These are phyloP conservation scores for Neurospora cerealis DNA, from an alignment of 495 filamentous ascomycete genomes.

Conservation along the genomic window DNA sequence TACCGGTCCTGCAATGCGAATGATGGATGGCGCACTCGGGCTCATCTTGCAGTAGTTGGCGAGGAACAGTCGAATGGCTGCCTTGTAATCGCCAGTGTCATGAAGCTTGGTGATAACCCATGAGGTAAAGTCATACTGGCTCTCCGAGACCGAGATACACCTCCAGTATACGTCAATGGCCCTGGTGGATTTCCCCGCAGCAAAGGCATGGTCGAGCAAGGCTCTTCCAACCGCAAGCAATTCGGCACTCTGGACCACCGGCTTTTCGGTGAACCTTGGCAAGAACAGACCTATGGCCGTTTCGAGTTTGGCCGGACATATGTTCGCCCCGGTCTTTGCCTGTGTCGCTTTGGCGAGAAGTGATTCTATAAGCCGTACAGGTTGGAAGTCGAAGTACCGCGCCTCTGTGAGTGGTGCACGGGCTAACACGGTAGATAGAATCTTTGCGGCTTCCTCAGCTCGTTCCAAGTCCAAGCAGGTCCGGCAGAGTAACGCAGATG, in stretches of 20 bases:
- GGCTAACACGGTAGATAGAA: conserved; percentile 20
- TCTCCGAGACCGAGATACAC: conserved; percentile 7
- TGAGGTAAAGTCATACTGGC: conserved; percentile 4
- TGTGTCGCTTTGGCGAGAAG: conserved; percentile 12
- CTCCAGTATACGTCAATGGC: conserved; percentile 23
- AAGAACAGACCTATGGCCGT: conserved; percentile 26
- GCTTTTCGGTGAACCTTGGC: conserved; percentile 19
- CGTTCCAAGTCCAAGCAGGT: conserved; percentile 19
- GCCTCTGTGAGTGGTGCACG: conserved; percentile 23
- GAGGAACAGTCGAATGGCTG: conserved; percentile 17
- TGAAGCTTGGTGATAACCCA: conserved; percentile 22
- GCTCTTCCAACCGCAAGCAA: conserved; percentile 17
- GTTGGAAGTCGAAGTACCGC: conserved; percentile 23
- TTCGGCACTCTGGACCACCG: conserved; percentile 1
- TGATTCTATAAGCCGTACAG: conserved; percentile 21
- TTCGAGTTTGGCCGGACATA: conserved; percentile 7
- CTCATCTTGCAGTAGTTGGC: conserved; percentile 17
- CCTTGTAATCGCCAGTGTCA: conserved; percentile 18
- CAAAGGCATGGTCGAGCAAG: conserved; percentile 21
- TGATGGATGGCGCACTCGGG: conserved; percentile 9
- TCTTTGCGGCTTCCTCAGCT: conserved; percentile 20
- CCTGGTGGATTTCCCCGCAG: conserved; percentile 7
- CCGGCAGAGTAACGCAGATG: conserved; percentile 27
- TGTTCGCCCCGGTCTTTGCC: neutral
- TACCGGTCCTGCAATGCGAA: conserved; percentile 15